phyloP scores from a whole-genome alignment of 1,139 yeast genomes.

The Yamadazyma diospyri region DNA sequence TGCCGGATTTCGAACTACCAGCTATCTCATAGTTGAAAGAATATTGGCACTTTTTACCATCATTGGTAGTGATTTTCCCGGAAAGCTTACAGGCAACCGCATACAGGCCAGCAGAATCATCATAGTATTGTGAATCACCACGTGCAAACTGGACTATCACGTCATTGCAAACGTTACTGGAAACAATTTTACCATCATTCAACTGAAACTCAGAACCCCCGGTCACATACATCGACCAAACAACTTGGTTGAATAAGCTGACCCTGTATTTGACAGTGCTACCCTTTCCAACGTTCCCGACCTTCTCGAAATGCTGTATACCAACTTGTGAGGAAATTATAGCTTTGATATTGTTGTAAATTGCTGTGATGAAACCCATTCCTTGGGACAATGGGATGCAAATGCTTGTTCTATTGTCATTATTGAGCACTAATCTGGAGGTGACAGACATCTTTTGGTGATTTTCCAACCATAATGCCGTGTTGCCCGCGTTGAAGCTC shows the following conservation, averaged over 20 bases:
- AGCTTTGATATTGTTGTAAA: conserved; percentile 54
- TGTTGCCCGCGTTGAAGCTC: conserved; percentile 20
- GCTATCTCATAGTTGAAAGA: conserved; percentile 24
- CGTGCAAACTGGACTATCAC: conserved; percentile 45
- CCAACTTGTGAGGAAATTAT: conserved; percentile 63
- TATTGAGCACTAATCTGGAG: conserved; percentile 15
- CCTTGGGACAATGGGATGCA: conserved; percentile 47
- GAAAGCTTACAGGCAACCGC: conserved; percentile 22
- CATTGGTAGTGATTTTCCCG: conserved; percentile 20
- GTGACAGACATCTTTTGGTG: conserved; percentile 36
- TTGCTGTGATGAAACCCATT: conserved; percentile 68
- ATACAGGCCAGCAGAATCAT: conserved; percentile 46
- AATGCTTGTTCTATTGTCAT: conserved; percentile 16
- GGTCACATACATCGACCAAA: conserved; percentile 37
- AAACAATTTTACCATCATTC: conserved; percentile 51
- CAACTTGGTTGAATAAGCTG: conserved; percentile 37
- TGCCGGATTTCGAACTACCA: conserved; percentile 29
- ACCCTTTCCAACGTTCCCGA: conserved; percentile 13
- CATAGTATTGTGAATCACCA: conserved; percentile 44
- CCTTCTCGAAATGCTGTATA: conserved; percentile 40
- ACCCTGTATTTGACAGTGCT: conserved; percentile 26
- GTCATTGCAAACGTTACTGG: conserved; percentile 32
- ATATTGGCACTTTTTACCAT: conserved; percentile 26
- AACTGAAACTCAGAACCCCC: conserved; percentile 33
- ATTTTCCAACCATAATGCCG: conserved; percentile 22